Base-by-base conservation (phyloP, 2,329 filamentous ascomycete species). In the Pseudocercospora eumusae region DNA sequence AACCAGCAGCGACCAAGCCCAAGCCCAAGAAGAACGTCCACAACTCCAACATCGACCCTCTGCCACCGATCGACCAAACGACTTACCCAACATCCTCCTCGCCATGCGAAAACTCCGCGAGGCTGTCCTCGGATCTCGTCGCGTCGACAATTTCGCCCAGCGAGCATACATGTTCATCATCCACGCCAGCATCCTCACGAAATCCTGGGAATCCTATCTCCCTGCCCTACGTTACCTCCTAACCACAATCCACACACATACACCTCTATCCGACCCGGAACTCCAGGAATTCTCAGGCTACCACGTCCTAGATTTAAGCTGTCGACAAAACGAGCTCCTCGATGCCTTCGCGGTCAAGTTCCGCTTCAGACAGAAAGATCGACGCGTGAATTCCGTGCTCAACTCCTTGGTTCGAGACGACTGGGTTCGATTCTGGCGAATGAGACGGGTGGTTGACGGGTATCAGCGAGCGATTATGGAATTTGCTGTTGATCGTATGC, bases 101-200 rank as follows among this genome's bases (percentile, higher is more conserved):
- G 91, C 93, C 2, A 88, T 98, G 73, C 88, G 95, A 65, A 98
- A 97, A 75, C 85, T 99, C 31, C 87, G 95, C 60, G 95, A 99
- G 79, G 93, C 89, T 23, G 88, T 98, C 53, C 86, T 96, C 2
- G 91, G 91, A 11, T 88, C 90, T 8, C 86, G 87, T 57, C 86
- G 93, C 20, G 80, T 83, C 36, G 90, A 96, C 73, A 81, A 85
- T 57, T 99, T 99, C 76, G 88, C 93, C 1, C 86, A 90, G n/a
- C 88, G 92, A 69, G 91, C 88, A 15, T 96, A 98, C 77, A 86
- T 96, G 65, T 98, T 98, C 81, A 92, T 91, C 70, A 91, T 96
- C 70, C 89, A 93, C 59, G 83, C 93, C 25, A 88, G 90, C 23
- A 88, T 99, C 65, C 84, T 96, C 33, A 86, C 89, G 61, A 86